Evolutionary conservation across 306 rosid genomes (phyloP).

Genomic region (Luffa aegyptiaca): DNA sequence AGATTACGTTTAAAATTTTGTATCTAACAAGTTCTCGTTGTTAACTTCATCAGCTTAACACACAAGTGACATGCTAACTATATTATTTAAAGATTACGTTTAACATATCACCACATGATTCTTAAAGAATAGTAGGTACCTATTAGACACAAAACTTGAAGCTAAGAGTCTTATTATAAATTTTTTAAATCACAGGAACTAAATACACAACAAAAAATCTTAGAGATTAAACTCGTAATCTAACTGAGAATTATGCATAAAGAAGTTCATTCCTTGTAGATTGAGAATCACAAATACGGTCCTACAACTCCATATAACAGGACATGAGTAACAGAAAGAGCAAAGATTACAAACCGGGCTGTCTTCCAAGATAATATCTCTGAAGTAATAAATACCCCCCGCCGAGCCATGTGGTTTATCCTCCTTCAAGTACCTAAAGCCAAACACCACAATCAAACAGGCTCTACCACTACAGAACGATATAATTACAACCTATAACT

Average conservation of each 20-base stretch:
- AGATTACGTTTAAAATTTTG: not conserved
- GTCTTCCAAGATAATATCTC: conserved; percentile 88
- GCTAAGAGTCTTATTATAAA: not conserved
- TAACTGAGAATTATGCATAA: not conserved
- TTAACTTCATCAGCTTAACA: not conserved
- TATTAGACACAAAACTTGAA: not conserved
- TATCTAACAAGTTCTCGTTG: no score
- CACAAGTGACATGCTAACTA: not conserved
- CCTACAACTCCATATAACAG: not conserved
- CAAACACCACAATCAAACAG: conserved; percentile 6
- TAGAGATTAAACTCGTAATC: not conserved
- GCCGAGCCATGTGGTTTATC: conserved; percentile 98
- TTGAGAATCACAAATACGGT: not conserved
- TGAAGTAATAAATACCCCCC: conserved; percentile 72
- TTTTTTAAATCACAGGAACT: not conserved
- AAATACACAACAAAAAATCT: not conserved
- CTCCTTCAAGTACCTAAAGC: conserved; percentile 80
- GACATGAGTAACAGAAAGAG: not conserved
- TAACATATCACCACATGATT: not conserved
- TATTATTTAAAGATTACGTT: not conserved
- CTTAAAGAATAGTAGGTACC: not conserved
- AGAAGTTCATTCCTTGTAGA: not conserved
- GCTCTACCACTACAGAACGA: not conserved
- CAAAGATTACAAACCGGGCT: conserved; percentile 46
- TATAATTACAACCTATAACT: not conserved